A percentile compares a stretch with the other conserved stretches of the same genome.
Evolutionary conservation across 345 rosid species (phyloP).

Genomic region (Draba incana): DNA sequence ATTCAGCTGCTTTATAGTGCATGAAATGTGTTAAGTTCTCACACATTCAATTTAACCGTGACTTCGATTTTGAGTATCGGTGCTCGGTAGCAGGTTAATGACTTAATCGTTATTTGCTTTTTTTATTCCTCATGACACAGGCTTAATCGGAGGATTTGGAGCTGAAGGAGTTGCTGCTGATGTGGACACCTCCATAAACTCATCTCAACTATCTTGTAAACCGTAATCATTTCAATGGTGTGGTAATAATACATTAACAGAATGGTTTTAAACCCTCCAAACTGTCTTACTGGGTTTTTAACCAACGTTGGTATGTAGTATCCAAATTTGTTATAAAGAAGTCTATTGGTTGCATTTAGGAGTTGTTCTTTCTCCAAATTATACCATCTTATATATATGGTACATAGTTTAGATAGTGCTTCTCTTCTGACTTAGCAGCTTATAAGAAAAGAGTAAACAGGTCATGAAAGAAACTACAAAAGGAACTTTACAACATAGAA

Average conservation of each 20-base stretch:
- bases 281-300: neutral
- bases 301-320: neutral
- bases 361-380: neutral
- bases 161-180: conserved; percentile 20
- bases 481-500: neutral
- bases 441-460: neutral
- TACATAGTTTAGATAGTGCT: neutral
- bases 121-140: conserved; percentile 12
- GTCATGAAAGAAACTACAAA: neutral
- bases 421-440: neutral
- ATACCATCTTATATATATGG: neutral
- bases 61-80: neutral
- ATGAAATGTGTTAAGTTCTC: no score
- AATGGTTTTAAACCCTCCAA: neutral
- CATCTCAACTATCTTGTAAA: conserved; percentile 14
- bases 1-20: neutral
- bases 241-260: conserved; percentile 17
- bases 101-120: neutral
- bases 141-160: conserved; percentile 3
- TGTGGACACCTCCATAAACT: neutral
- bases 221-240: neutral
- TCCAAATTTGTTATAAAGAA: neutral
- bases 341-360: neutral
- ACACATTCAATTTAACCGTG: no score
- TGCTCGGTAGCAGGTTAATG: neutral